These are phyloP conservation scores for Inga leiocalycina DNA, from an alignment of 306 rosid genomes.

Conservation along the genomic window DNA sequence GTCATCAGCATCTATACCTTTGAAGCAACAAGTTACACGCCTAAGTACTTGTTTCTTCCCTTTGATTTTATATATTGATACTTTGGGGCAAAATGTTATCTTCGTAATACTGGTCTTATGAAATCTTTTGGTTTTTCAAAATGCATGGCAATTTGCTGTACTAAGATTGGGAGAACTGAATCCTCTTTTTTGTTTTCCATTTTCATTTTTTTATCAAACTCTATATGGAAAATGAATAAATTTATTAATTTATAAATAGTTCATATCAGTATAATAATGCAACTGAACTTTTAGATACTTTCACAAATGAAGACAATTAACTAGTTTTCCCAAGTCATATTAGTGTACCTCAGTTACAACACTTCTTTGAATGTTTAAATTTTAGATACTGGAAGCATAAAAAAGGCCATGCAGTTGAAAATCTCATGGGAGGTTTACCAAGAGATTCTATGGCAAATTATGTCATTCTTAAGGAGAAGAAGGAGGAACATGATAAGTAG, in stretches of 20 bases:
- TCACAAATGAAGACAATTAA: not conserved
- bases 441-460: constrained; percentile 64
- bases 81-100: not conserved
- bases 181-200: not conserved
- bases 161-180: not conserved
- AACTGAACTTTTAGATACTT: not conserved
- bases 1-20: constrained; percentile 38
- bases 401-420: constrained; percentile 50
- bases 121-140: not conserved
- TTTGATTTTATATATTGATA: constrained; percentile 16
- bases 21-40: constrained; percentile 2
- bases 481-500: constrained; percentile 58
- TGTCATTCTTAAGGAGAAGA: constrained; percentile 87
- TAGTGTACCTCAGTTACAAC: not conserved
- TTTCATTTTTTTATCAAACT: not conserved
- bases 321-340: constrained; percentile 10
- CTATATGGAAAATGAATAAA: not conserved
- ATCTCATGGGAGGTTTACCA: constrained; percentile 39
- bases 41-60: constrained; percentile 10
- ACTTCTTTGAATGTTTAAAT: constrained; percentile 12
- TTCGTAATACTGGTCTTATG: not conserved
- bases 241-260: not conserved
- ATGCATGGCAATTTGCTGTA: not conserved
- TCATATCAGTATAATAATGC: not conserved
- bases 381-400: constrained; percentile 79